Percentiles rank a stretch among this genome's conserved stretches.
Evolutionary conservation across 305 asterid genomes (phyloP).

Genomic region (Fraxinus albicans): DNA sequence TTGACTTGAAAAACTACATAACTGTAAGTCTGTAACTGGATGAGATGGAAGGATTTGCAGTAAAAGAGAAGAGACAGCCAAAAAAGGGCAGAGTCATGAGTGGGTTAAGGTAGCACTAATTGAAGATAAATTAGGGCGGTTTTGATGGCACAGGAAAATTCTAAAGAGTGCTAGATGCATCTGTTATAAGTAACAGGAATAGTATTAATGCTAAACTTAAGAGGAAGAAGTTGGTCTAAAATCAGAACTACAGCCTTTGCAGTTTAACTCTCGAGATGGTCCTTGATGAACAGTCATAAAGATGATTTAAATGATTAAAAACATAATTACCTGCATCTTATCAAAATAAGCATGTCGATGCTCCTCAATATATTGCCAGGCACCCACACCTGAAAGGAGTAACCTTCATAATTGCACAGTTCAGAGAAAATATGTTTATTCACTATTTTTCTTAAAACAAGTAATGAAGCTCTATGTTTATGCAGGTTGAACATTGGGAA

Average conservation of each 20-base stretch:
- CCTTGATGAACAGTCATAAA: neutral
- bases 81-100: neutral
- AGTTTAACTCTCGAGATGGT: neutral
- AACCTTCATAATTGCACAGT: conserved; percentile 29
- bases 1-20: neutral
- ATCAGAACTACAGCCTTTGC: neutral
- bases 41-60: neutral
- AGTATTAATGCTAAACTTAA: neutral
- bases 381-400: conserved; percentile 75
- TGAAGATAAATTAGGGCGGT: neutral
- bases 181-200: neutral
- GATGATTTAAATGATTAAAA: neutral
- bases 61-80: neutral
- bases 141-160: neutral
- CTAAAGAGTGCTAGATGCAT: neutral
- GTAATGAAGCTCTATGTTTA: conserved; percentile 4
- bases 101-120: neutral
- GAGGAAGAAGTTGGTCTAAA: neutral
- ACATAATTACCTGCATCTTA: conserved; percentile 81
- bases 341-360: conserved; percentile 95
- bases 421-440: conserved; percentile 9
- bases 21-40: neutral
- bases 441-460: neutral
- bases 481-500: neutral
- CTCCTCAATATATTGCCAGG: conserved; percentile 84